Evolutionary conservation across 768 basidiomycete genomes (phyloP), one percentile per base, ranked within the genome.

Genomic region (Phlebiopsis flavidoalba): DNA sequence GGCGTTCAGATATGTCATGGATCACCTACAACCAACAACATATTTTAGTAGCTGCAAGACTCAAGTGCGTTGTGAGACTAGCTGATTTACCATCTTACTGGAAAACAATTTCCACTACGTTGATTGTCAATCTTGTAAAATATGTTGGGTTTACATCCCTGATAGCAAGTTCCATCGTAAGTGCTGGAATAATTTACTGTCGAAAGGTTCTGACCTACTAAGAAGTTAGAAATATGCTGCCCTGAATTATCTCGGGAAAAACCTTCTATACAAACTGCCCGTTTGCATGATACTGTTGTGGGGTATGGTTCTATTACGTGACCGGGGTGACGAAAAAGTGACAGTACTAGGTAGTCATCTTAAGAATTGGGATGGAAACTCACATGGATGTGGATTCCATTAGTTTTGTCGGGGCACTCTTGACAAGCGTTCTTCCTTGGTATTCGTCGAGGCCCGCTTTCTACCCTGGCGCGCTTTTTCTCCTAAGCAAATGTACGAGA

Each of bases 401-500:
- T 40, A 67, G 68, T 69, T 94, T 86, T 63, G 69, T 76, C n/a
- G 81, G 84, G 24, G 87, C 81, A 7, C 78, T 91, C 21, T 71
- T 83, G 15, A 85, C 86, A 0, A 80, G 91, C n/a, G n/a, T 93
- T 93, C 73, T 81, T 88, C 70, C 78, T 93, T 24, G 93, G 92
- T 67, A n/a, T 79, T 75, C 59, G 63, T 74, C 33, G 72, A 74
- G 72, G 86, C 85, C n/a, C 17, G 84, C 85, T 1, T 89, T 88
- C 71, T 87, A 85, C 65, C 88, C 87, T 57, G 87, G 86, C 21
- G 82, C 86, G 24, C 73, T 89, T 54, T 84, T 83, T 67, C 73
- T 86, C 2, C 72, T 87, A 26, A 84, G 83, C 1, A 84, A 83
- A 68, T 85, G 91, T 92, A 92, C 76, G n/a, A n/a, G n/a, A n/a